These are phyloP conservation scores for Sclerotinia subarctica DNA, from an alignment of 2,329 filamentous ascomycete species.

Conservation along the genomic window DNA sequence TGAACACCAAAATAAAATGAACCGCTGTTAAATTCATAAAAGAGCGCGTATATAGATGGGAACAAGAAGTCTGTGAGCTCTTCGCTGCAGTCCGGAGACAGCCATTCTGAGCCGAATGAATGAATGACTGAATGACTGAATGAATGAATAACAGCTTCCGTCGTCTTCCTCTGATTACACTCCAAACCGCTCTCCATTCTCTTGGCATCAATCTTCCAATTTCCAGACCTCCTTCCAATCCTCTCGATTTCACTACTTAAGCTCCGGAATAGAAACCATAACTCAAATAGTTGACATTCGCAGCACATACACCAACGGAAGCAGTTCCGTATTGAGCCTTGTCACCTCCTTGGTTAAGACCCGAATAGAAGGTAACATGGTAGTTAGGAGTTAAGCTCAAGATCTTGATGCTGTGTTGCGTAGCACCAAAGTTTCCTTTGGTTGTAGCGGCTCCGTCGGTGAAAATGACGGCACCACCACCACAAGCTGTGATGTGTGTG, in stretches of 20 bases:
- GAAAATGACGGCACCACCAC: neutral
- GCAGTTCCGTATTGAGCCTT: neutral
- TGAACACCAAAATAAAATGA: neutral
- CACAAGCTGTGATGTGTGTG: neutral
- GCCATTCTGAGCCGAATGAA: neutral
- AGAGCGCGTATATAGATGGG: neutral
- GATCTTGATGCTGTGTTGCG: slow-evolving; percentile 7
- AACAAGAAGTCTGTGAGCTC: neutral
- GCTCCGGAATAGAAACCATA: neutral
- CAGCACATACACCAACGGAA: neutral
- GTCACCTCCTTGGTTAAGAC: slow-evolving; percentile 2
- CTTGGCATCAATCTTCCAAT: neutral
- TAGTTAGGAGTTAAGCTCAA: neutral
- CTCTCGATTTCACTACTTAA: neutral
- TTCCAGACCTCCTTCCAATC: neutral
- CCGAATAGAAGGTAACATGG: slow-evolving; percentile 2
- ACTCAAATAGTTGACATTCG: neutral
- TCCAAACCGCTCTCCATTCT: too few species aligned
- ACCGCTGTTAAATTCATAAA: neutral
- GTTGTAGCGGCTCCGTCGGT: neutral
- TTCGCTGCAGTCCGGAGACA: slow-evolving; percentile 6
- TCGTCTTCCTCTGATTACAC: neutral
- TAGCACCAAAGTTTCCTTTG: slow-evolving; percentile 10
- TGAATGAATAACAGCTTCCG: neutral
- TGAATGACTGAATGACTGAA: neutral